Evolutionary conservation across 2,329 filamentous ascomycete species (phyloP).

Genomic region (Aspergillus brasiliensis): DNA sequence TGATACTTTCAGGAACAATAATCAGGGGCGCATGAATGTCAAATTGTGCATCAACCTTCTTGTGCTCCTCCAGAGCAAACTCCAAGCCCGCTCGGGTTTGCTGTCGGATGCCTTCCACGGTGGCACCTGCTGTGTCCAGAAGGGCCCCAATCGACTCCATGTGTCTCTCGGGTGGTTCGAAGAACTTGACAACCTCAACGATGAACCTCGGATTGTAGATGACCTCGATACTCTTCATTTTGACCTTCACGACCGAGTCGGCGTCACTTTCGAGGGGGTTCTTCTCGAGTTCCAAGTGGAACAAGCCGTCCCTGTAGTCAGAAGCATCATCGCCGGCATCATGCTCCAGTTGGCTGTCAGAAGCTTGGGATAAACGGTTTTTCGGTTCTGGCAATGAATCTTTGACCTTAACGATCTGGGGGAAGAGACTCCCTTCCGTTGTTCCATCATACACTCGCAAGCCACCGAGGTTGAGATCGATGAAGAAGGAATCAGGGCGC

Average conservation of each 20-base stretch:
- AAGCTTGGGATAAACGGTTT: slow-evolving; percentile 33
- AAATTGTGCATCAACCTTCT: slow-evolving; percentile 93
- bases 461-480: slow-evolving; percentile 86
- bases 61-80: slow-evolving; percentile 95
- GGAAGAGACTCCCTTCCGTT: slow-evolving; percentile 84
- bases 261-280: slow-evolving; percentile 92
- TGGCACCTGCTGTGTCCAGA: slow-evolving; percentile 93
- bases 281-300: slow-evolving; percentile 88
- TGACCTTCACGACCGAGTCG: slow-evolving; percentile 85
- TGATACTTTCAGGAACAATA: slow-evolving; percentile 93
- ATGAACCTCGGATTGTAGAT: slow-evolving; percentile 97
- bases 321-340: slow-evolving; percentile 45
- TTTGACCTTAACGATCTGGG: slow-evolving; percentile 95
- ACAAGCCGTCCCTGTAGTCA: slow-evolving; percentile 73
- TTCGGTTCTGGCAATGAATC: slow-evolving; percentile 67
- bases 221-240: slow-evolving; percentile 92
- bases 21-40: slow-evolving; percentile 95
- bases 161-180: slow-evolving; percentile 91
- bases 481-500: slow-evolving; percentile 84
- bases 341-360: slow-evolving; percentile 41
- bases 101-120: slow-evolving; percentile 89
- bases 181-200: slow-evolving; percentile 89
- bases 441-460: slow-evolving; percentile 95
- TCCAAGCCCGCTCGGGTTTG: slow-evolving; percentile 95
- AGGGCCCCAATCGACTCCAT: slow-evolving; percentile 98